These are phyloP conservation scores for Volvox carteri DNA, from an alignment of 163 green algal genomes.

Conservation along the genomic window DNA sequence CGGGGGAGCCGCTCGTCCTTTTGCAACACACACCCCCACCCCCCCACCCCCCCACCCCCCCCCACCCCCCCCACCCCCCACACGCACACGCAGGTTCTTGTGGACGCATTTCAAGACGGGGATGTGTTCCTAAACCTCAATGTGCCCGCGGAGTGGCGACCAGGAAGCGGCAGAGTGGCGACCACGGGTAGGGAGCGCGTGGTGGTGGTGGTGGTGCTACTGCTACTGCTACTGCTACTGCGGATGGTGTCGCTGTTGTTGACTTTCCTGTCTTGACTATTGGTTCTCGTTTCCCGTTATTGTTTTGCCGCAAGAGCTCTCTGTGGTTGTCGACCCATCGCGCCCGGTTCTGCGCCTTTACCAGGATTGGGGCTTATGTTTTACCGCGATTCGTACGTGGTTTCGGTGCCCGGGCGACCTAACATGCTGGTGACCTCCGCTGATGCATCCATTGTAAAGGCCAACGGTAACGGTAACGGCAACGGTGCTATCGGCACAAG, in stretches of 20 bases:
- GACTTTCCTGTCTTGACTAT: no score
- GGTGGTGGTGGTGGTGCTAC: no score
- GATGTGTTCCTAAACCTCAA: conserved; percentile 56
- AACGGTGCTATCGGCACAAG: not conserved
- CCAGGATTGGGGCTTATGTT: conserved; percentile 52
- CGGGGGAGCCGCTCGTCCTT: not conserved
- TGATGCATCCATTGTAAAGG: not conserved
- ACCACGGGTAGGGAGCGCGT: conserved; percentile 43
- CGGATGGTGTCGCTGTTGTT: no score
- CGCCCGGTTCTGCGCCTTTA: no score
- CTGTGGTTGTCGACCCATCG: no score
- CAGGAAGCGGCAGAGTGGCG: not conserved
- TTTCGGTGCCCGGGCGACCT: conserved; percentile 25
- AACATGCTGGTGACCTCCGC: not conserved
- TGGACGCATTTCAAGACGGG: conserved; percentile 40
- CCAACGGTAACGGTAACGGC: not conserved
- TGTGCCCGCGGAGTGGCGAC: conserved; percentile 30
- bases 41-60: not conserved
- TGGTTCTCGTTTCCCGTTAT: no score
- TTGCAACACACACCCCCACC: not conserved
- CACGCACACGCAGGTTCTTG: not conserved
- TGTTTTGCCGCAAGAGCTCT: no score
- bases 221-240: no score
- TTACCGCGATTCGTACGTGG: conserved; percentile 48
- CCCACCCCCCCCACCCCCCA: not conserved